These are phyloP conservation scores for Aspergillus novoparasiticus DNA, from an alignment of 2,329 filamentous ascomycete species.

Conservation along the genomic window DNA sequence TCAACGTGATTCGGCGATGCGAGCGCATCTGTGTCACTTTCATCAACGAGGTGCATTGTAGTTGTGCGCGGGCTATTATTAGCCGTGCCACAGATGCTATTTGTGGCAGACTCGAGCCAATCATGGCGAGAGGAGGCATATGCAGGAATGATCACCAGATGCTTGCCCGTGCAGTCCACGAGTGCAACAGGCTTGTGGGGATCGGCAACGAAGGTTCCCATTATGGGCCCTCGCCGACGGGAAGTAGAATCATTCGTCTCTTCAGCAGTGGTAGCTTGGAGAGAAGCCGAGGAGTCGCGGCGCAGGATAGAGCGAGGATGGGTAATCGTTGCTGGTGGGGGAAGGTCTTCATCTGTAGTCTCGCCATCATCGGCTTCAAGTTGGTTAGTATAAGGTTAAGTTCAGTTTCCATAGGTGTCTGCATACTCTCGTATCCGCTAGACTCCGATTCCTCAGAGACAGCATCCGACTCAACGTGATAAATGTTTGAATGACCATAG, in stretches of 20 bases:
- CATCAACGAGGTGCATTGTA: constrained; percentile 43
- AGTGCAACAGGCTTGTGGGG: constrained; percentile 51
- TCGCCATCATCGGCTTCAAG: constrained; percentile 60
- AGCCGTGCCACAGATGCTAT: constrained; percentile 45
- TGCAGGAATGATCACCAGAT: constrained; percentile 51
- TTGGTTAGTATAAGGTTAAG: constrained; percentile 48
- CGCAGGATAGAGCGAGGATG: constrained; percentile 54
- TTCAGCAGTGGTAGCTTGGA: constrained; percentile 45
- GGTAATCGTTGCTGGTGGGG: constrained; percentile 50
- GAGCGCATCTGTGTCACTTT: constrained; percentile 49
- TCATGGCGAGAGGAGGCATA: constrained; percentile 50
- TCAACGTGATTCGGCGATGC: constrained; percentile 40
- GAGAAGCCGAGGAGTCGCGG: constrained; percentile 49
- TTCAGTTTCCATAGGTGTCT: constrained; percentile 26
- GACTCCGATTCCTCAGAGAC: constrained; percentile 40
- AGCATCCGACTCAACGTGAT: constrained; percentile 50
- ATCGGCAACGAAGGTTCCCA: constrained; percentile 52
- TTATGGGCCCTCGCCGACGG: constrained; percentile 48
- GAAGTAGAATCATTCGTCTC: constrained; percentile 34
- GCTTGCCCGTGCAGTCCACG: constrained; percentile 51
- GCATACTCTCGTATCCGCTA: constrained; percentile 64
- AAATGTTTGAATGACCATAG: constrained; percentile 45
- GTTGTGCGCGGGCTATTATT: constrained; percentile 46
- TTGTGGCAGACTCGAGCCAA: constrained; percentile 47
- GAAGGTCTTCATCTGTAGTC: constrained; percentile 62